phyloP scores from a whole-genome alignment of 306 rosid genomes.

The Castanea crenata region DNA sequence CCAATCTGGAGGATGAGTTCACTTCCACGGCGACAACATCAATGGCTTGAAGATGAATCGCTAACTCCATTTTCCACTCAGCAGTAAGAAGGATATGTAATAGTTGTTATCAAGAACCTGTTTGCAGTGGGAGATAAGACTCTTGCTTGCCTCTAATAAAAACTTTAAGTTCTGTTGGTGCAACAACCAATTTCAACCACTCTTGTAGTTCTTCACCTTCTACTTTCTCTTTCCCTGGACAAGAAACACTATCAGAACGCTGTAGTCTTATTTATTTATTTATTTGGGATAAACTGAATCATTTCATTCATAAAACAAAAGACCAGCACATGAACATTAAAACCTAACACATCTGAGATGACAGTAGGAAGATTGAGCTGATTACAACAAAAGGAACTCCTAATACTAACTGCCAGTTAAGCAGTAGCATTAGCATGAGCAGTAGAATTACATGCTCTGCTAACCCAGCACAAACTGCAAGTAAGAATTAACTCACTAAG shows the following conservation, averaged over 20 bases:
- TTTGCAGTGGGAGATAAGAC: slow-evolving; percentile 58
- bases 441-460: too few species aligned
- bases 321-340: too few species aligned
- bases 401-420: too few species aligned
- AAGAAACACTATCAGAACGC: slow-evolving; percentile 36
- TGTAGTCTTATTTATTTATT: not conserved
- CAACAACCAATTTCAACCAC: slow-evolving; percentile 86
- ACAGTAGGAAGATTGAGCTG: too few species aligned
- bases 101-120: slow-evolving; percentile 24
- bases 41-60: slow-evolving; percentile 17
- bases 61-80: slow-evolving; percentile 27
- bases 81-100: slow-evolving; percentile 17
- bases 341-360: too few species aligned
- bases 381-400: not conserved
- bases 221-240: slow-evolving; percentile 81
- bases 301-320: too few species aligned
- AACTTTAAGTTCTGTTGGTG: slow-evolving; percentile 67
- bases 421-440: too few species aligned
- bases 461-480: too few species aligned
- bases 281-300: too few species aligned
- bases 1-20: slow-evolving; percentile 37
- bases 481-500: too few species aligned
- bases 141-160: slow-evolving; percentile 61
- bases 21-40: slow-evolving; percentile 19
- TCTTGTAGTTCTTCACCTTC: slow-evolving; percentile 88